Conservation (phyloP, 2,329 filamentous ascomycete genomes). For the Venturia pyrina region DNA sequence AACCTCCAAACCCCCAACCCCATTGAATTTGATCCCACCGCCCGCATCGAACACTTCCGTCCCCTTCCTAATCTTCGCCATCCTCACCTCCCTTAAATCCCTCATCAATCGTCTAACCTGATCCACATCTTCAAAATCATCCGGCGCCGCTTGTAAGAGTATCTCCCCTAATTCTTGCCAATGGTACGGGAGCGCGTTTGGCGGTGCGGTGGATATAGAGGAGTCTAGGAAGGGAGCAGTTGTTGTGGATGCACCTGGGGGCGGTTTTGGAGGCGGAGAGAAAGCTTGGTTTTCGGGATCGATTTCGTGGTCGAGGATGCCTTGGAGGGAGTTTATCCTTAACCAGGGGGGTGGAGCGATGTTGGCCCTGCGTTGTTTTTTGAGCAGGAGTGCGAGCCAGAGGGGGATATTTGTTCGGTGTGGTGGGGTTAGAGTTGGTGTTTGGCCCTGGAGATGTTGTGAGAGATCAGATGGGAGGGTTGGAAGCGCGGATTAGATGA, state of each 20-base stretch:
- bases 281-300: conserved; percentile 61
- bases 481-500: background rate
- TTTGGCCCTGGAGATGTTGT: conserved; percentile 54
- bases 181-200: conserved; percentile 76
- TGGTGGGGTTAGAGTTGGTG: conserved; percentile 68
- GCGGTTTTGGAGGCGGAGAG: conserved; percentile 63
- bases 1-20: conserved; percentile 88
- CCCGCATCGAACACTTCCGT: conserved; percentile 61
- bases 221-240: conserved; percentile 63
- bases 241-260: conserved; percentile 24
- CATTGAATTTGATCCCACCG: conserved; percentile 63
- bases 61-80: conserved; percentile 76
- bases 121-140: conserved; percentile 68
- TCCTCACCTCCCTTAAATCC: conserved; percentile 77
- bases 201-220: conserved; percentile 58
- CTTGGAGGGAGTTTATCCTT: conserved; percentile 60
- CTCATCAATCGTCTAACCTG: conserved; percentile 65
- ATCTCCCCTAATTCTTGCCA: conserved; percentile 90
- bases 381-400: conserved; percentile 91
- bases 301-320: conserved; percentile 74
- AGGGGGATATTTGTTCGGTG: conserved; percentile 71
- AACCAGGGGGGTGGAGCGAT: conserved; percentile 90
- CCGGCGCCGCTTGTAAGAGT: conserved; percentile 71
- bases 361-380: conserved; percentile 87
- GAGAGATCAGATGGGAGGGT: background rate